Evolutionary conservation across 1,139 yeast genomes (phyloP).

Genomic region (Nakaseomyces nivariensis): DNA sequence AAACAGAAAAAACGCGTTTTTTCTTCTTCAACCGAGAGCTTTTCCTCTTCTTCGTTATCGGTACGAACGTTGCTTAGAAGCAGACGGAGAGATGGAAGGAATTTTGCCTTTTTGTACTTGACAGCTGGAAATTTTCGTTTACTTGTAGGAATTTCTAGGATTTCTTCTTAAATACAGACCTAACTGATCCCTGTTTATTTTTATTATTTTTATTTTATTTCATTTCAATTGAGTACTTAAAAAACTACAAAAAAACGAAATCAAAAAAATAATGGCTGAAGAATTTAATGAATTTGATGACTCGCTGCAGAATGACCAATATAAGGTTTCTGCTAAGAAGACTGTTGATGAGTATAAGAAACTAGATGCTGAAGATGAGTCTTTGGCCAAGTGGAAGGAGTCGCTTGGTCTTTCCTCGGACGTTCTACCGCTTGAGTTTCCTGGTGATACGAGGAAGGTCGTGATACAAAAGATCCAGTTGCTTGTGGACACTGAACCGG

Average conservation of each 20-base stretch:
- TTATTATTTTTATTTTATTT: background rate
- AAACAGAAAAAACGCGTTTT: too few species aligned
- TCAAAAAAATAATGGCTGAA: background rate
- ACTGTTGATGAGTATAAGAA: conserved; percentile 77
- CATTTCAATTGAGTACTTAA: too few species aligned
- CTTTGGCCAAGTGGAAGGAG: conserved; percentile 86
- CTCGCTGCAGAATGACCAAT: conserved; percentile 57
- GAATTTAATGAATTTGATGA: conserved; percentile 37
- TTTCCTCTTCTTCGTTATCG: too few species aligned
- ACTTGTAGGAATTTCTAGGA: too few species aligned
- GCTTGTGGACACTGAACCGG: conserved; percentile 47
- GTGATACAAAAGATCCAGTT: conserved; percentile 72
- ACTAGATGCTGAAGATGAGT: conserved; percentile 84
- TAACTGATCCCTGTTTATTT: background rate
- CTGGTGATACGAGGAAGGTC: conserved; percentile 68
- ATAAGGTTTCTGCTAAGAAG: conserved; percentile 75
- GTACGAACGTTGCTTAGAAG: too few species aligned
- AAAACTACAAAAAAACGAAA: too few species aligned
- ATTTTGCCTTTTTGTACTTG: too few species aligned
- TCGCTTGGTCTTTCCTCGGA: conserved; percentile 67
- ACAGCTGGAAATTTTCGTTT: too few species aligned
- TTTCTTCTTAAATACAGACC: too few species aligned
- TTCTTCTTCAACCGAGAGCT: too few species aligned
- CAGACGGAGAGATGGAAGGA: too few species aligned
- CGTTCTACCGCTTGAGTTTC: conserved; percentile 45